Conservation (phyloP, 202 grass and related monocot genomes). For the Miscanthus sacchariflorus region DNA sequence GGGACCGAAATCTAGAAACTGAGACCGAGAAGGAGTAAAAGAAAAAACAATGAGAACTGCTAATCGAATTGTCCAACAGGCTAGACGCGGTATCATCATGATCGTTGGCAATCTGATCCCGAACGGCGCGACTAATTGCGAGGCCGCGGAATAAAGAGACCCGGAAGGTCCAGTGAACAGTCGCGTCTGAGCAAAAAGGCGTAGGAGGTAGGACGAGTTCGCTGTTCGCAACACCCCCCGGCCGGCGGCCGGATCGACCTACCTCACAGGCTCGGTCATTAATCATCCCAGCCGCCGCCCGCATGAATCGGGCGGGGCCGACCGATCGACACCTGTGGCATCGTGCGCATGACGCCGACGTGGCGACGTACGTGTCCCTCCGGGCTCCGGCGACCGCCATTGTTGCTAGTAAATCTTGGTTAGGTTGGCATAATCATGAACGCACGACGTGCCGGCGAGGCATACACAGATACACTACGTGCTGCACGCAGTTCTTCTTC, state of each 20-base stretch:
- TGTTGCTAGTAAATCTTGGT: background rate
- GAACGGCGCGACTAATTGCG: constrained; percentile 15
- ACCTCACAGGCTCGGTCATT: constrained; percentile 25
- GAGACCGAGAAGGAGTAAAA: no score
- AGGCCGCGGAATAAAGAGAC: background rate
- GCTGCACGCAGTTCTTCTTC: background rate
- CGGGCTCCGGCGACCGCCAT: background rate
- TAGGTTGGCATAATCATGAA: background rate
- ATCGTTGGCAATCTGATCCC: no score
- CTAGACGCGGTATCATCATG: background rate
- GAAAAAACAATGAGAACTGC: no score
- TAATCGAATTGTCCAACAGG: background rate
- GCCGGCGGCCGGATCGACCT: background rate
- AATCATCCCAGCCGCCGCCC: background rate
- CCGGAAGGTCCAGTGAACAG: background rate
- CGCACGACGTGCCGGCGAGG: background rate
- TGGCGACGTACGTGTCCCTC: background rate
- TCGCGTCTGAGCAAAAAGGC: background rate
- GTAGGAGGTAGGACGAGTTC: background rate
- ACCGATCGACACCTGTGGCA: background rate
- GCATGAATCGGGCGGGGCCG: background rate
- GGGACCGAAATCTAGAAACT: no score
- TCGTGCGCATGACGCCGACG: background rate
- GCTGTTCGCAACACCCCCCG: background rate
- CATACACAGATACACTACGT: no score